phyloP scores from a whole-genome alignment of 208 protist species.

The Herpetomonas tarakana region DNA sequence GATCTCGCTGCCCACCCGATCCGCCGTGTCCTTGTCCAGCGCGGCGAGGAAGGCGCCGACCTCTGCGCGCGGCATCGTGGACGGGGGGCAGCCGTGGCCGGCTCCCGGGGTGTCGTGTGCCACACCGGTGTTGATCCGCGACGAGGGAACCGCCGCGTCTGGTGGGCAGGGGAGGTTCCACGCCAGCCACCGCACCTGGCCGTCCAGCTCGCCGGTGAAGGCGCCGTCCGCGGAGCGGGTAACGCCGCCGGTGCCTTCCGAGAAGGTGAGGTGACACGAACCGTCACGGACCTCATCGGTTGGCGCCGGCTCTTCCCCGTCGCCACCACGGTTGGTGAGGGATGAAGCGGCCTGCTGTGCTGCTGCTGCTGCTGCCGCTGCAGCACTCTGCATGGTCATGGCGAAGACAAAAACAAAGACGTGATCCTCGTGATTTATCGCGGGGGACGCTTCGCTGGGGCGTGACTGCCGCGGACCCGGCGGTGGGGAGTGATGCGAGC shows the following conservation, averaged over 20 bases:
- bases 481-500: not conserved
- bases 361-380: too few relatives aligned
- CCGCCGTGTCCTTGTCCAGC: conserved; percentile 8
- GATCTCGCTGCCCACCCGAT: not conserved
- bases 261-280: conserved; percentile 33
- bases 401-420: too few relatives aligned
- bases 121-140: conserved; percentile 24
- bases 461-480: too few relatives aligned
- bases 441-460: too few relatives aligned
- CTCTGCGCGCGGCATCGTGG: conserved; percentile 30
- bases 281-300: too few relatives aligned
- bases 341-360: too few relatives aligned
- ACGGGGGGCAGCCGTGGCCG: conserved; percentile 9
- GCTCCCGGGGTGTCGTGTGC: conserved; percentile 8
- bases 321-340: too few relatives aligned
- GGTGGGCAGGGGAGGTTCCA: conserved; percentile 17
- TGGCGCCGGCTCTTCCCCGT: too few relatives aligned
- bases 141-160: not conserved
- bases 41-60: conserved; percentile 26
- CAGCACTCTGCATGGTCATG: too few relatives aligned
- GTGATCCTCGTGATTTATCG: too few relatives aligned
- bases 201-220: conserved; percentile 26
- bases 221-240: conserved; percentile 24
- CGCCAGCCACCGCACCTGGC: conserved; percentile 31
- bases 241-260: conserved; percentile 27